Base-by-base conservation (phyloP, 495 filamentous ascomycete species). In the Aspergillus leporis region DNA sequence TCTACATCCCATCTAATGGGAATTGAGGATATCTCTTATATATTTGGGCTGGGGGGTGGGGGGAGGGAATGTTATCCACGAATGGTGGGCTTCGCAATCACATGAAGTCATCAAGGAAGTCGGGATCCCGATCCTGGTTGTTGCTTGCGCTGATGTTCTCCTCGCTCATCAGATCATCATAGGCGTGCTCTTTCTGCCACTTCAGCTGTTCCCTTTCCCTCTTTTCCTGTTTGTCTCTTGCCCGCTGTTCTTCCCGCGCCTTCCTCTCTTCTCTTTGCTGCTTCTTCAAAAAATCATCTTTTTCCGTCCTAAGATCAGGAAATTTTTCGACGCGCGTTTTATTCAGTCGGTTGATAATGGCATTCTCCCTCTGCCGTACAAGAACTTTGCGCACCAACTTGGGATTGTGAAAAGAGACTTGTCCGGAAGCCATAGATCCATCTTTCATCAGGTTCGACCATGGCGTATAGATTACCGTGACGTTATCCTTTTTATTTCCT, bases 401-500 rank as follows among this genome's bases (percentile, higher is more conserved):
- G n/a, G 79, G 83, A 73, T 97, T 93, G 66, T 96, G 91, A 77
- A 97, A 98, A 43, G 90, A 87, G 51, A 98, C 94, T 72, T 98
- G 94, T 22, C 94, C 94, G 4, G 86, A 87, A 4, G 91, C 92
- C 94, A 98, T 98, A 66, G 85, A 88, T n/a, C 92, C 93, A 64
- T 94, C 90, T 70, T 98, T 98, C 71, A 89, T 87, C 6, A 98
- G 86, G 68, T 98, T 98, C 41, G 91, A 90, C 95, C 95, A 98
- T 19, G 94, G 95, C 3, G 94, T 98, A 74, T 98, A 98, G 64
- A 98, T 93, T 56, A 98, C 75, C 16, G 90, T 95, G 59, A 98
- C 81, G 73, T 98, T 98, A 66, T 98, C 94, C 76, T 97, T 97
- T 76, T 98, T 98, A 77, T 98, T 98, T 58, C 94, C 89, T 90